Base-by-base conservation (phyloP, 345 rosid species). In the Eucalyptus regnans region DNA sequence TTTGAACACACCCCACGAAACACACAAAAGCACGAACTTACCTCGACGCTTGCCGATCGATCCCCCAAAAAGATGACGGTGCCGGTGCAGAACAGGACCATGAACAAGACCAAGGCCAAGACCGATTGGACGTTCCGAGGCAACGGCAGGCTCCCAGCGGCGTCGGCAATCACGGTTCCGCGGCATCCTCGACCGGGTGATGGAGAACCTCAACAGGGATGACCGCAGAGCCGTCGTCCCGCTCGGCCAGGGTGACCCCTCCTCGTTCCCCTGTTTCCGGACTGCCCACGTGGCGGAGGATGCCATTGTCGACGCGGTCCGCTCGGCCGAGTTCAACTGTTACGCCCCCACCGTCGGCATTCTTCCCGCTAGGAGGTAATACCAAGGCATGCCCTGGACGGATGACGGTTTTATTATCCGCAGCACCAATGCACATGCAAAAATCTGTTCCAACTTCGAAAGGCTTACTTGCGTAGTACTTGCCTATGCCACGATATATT, bases 291-390 rank as follows among this genome's bases (percentile, higher is more conserved):
- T 48, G 5, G 93, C 93, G 7, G 93, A 91, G 89, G 92, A 93
- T 1, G 94, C 94, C 49, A 23, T 93, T 16, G 87, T 91, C 12
- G 92, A 93, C 15, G 88, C 95, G 27, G 31, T 93, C 56, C 86
- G 88, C 46, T 93, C 94, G 1, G 95, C 90, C 16, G 86, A 93
- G n/a, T 90, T 87, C 90, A 94, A 94, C 83, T 44, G 87, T 17
- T 93, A 93, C 83, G 27, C 91, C 51, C 88, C 92, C 29, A 79
- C 90, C 83, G 66, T 86, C 43, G 94, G 95, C 27, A 79, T 92
- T 27, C 94, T 91, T 87, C 93, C 94, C 33, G 94, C 97, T 29
- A 92, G 96, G 56, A 92, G 93, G 98, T 95, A 87, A 89, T 17
- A 5, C 81, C 12, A 8, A 23, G 12, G 50, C 71, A 52, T 41